Evolutionary conservation across 192 early-diverging fungal genomes (phyloP), one percentile per base, ranked within the genome.

Genomic region (Linnemannia schmuckeri): DNA sequence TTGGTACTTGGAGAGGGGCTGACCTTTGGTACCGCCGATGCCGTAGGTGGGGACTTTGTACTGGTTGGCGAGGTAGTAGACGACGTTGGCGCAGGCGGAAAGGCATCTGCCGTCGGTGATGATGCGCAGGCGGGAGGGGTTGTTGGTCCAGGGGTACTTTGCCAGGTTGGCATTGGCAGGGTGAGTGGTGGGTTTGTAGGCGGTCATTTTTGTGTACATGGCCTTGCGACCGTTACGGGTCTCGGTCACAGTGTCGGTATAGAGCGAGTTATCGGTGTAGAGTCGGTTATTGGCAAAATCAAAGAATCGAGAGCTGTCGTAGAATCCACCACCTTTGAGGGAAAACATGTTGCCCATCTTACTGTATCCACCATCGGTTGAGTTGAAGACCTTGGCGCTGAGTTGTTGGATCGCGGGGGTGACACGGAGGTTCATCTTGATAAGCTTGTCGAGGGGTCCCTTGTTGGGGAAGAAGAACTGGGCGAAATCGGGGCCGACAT

Each of bases 391-490:
- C 41, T 70, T 69, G 41, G 57, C 5, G 41, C 61, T 69, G 15
- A 77, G 76, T 10, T 77, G 18, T 22, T 70, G 76, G 24, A 77
- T 70, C 6, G 40, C 38, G 1, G 57, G 57, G 20, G 30, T 77
- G 61, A 77, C 66, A 13, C 76, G 57, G n/a, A 77, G 22, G n/a
- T 70, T 69, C 61, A 69, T 46, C 38, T 37, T 13, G n/a, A 30
- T 1, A 8, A 41, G 24, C 66, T 77, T 77, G 41, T 77, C 76
- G 20, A 77, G 44, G 18, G 76, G 66, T 49, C 63, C 57, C 24
- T 77, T 77, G 66, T 49, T 77, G 41, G 63, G 76, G 30, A 70
- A 77, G 76, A 77, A 77, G 30, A 77, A 20, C 30, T 77, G 63
- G 8, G 63, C 76, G 33, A 77, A 47, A 22, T 77, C 57, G 18